These are phyloP conservation scores for Ophiocordyceps unilateralis DNA, from an alignment of 2,329 filamentous ascomycete species.

Conservation along the genomic window DNA sequence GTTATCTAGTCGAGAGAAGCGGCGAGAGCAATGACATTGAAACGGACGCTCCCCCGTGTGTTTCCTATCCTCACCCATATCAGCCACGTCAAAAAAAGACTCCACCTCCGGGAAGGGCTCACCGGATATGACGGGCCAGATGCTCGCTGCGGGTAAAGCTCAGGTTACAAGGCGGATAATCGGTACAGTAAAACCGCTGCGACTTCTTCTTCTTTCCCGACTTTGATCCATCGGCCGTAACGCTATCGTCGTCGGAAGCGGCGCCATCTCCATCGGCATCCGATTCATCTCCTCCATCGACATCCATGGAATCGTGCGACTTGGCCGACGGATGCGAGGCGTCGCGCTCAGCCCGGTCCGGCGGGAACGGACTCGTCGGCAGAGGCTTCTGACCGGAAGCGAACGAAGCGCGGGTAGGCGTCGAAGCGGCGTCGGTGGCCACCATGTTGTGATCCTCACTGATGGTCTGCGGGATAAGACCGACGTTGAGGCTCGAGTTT, in stretches of 20 bases:
- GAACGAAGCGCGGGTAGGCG: conserved; percentile 46
- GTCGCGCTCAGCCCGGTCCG: conserved; percentile 21
- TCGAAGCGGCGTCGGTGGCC: conserved; percentile 29
- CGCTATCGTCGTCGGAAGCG: conserved; percentile 47
- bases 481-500: conserved; percentile 18
- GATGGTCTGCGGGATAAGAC: conserved; percentile 11
- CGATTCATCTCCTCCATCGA: conserved; percentile 63
- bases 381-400: conserved; percentile 32
- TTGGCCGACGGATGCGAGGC: conserved; percentile 44
- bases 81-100: no score
- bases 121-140: conserved; percentile 85
- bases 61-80: no score
- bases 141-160: conserved; percentile 96
- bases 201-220: conserved; percentile 91
- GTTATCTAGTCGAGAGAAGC: conserved; percentile 90
- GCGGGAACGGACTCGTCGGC: conserved; percentile 31
- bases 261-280: conserved; percentile 43
- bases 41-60: conserved; percentile 96
- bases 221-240: conserved; percentile 45
- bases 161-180: conserved; percentile 82
- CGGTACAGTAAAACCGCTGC: conserved; percentile 88
- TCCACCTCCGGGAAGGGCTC: conserved; percentile 11
- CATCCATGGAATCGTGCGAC: conserved; percentile 46
- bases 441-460: conserved; percentile 12
- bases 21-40: conserved; percentile 82